phyloP scores from a whole-genome alignment of 257 asterid genomes.

The Solanum virginianum region DNA sequence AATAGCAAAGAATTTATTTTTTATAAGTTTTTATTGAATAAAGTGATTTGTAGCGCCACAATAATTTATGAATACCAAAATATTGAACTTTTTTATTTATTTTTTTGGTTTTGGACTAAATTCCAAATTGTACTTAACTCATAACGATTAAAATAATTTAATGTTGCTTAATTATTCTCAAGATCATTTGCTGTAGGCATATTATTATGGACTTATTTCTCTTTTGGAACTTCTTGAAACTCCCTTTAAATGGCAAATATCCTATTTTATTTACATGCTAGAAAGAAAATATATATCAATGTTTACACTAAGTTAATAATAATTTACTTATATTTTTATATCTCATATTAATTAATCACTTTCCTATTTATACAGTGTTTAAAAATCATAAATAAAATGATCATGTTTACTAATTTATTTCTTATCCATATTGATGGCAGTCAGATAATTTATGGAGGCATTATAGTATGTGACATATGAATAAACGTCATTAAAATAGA shows the following conservation, averaged over 20 bases:
- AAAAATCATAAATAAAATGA: too few species aligned
- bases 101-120: neutral
- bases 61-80: neutral
- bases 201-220: neutral
- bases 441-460: too few species aligned
- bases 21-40: neutral
- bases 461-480: too few species aligned
- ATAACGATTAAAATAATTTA: neutral
- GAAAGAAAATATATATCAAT: neutral
- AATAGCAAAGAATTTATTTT: constrained; percentile 1
- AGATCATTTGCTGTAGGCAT: neutral
- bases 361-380: too few species aligned
- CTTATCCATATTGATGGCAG: too few species aligned
- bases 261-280: neutral
- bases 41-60: constrained; percentile 32
- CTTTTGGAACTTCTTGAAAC: neutral
- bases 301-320: neutral
- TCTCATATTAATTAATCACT: too few species aligned
- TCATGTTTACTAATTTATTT: too few species aligned
- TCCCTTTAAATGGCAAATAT: neutral
- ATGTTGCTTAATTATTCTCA: neutral
- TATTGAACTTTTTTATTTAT: neutral
- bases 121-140: neutral
- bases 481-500: too few species aligned
- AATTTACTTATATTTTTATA: too few species aligned